A percentile compares a stretch with the other conserved stretches of the same genome.
Conservation (phyloP, 768 basidiomycete genomes). For the Piloderma croceum region DNA sequence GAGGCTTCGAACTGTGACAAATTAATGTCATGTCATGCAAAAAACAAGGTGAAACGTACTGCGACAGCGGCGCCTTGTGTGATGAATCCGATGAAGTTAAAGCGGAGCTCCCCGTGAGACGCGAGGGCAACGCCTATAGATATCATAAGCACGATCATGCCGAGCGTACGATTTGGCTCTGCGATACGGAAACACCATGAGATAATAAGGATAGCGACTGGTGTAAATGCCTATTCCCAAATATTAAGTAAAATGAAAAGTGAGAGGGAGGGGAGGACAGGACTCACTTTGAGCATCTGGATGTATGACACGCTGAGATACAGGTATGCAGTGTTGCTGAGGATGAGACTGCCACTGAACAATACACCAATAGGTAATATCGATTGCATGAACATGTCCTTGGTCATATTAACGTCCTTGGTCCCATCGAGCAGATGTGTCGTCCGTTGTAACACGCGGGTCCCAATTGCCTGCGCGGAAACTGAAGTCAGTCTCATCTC, state of each 20-base stretch:
- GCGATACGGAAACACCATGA: constrained; percentile 87
- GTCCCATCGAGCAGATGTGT: constrained; percentile 74
- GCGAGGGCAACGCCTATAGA: constrained; percentile 86
- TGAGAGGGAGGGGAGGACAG: neutral
- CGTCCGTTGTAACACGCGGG: constrained; percentile 76
- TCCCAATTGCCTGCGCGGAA: constrained; percentile 61
- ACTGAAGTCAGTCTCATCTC: constrained; percentile 1
- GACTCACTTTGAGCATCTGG: constrained; percentile 85
- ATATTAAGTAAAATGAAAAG: neutral
- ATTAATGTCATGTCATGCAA: neutral
- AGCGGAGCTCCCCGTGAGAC: constrained; percentile 82
- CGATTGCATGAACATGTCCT: constrained; percentile 70
- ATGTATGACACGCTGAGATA: constrained; percentile 91
- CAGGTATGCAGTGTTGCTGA: constrained; percentile 90
- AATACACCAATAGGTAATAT: constrained; percentile 92
- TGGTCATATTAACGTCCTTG: constrained; percentile 75
- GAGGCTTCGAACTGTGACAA: constrained; percentile 76
- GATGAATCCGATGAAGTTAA: constrained; percentile 83
- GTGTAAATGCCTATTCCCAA: constrained; percentile 69
- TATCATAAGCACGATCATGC: constrained; percentile 84
- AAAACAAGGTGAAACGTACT: constrained; percentile 40
- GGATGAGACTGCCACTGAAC: constrained; percentile 87
- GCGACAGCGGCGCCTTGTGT: constrained; percentile 82
- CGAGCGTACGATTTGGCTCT: constrained; percentile 78
- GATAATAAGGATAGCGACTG: constrained; percentile 88